Evolutionary conservation across 495 filamentous ascomycete genomes (phyloP).

Genomic region (Podospora pseudoanserina): DNA sequence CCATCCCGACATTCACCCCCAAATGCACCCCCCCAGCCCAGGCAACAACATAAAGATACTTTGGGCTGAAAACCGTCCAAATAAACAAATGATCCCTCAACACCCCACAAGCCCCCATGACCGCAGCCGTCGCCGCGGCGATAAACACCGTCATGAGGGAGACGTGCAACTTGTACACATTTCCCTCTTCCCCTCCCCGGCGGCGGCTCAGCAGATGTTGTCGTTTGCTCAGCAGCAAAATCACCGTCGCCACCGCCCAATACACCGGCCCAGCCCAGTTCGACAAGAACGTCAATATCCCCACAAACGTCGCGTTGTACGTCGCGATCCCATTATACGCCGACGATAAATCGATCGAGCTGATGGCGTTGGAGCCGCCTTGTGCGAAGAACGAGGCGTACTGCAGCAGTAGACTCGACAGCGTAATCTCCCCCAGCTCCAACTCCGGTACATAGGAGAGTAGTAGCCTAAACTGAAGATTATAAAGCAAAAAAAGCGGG

Average conservation of each 20-base stretch:
- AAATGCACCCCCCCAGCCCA: conserved; percentile 85
- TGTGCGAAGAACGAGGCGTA: conserved; percentile 83
- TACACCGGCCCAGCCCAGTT: conserved; percentile 94
- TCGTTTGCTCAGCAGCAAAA: conserved; percentile 47
- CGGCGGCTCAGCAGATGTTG: not conserved
- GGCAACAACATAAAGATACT: conserved; percentile 85
- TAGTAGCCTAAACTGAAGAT: conserved; percentile 54
- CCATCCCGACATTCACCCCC: conserved; percentile 58
- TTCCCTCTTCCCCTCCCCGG: conserved; percentile 1
- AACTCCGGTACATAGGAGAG: conserved; percentile 35
- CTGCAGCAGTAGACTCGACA: conserved; percentile 65
- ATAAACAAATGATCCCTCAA: conserved; percentile 91
- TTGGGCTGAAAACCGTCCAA: conserved; percentile 98
- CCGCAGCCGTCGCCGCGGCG: conserved; percentile 56
- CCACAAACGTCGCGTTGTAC: conserved; percentile 67
- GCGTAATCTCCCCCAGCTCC: conserved; percentile 52
- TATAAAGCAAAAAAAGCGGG: conserved; percentile 75
- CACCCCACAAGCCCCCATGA: conserved; percentile 84
- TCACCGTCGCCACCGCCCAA: conserved; percentile 64
- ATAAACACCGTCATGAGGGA: conserved; percentile 63
- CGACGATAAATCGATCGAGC: conserved; percentile 76
- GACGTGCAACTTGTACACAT: conserved; percentile 46
- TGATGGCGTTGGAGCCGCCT: conserved; percentile 89
- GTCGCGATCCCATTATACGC: conserved; percentile 77
- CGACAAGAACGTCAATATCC: conserved; percentile 72